Conservation (phyloP, 2,329 filamentous ascomycete genomes). For the Calonectria leucothoes region DNA sequence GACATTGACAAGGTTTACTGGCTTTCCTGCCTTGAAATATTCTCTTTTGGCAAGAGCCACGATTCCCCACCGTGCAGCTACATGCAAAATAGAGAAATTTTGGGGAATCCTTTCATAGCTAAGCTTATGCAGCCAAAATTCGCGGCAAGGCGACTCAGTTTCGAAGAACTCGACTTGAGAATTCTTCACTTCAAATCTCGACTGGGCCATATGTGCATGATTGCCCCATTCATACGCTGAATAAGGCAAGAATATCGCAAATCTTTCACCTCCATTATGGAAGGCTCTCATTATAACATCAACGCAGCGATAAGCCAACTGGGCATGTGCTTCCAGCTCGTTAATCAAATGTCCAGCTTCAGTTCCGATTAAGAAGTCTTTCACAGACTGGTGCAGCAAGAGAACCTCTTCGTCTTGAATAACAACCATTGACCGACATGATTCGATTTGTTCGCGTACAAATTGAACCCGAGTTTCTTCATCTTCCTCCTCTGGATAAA, state of each 20-base stretch:
- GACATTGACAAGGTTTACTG: background rate
- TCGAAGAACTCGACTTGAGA: background rate
- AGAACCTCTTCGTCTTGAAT: conserved; percentile 28
- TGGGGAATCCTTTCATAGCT: background rate
- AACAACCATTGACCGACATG: conserved; percentile 29
- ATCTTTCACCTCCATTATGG: background rate
- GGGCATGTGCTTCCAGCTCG: background rate
- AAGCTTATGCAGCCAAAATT: background rate
- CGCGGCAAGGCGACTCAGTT: background rate
- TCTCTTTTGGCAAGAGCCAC: background rate
- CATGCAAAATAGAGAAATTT: background rate
- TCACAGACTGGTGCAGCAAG: conserved; percentile 29
- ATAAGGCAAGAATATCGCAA: background rate
- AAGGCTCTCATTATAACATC: background rate
- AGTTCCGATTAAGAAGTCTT: conserved; percentile 22
- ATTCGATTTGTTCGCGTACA: conserved; percentile 20
- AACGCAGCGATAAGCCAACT: background rate
- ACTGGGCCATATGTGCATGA: background rate
- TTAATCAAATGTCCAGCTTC: background rate
- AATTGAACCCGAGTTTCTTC: conserved; percentile 21
- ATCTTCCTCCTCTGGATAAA: conserved; percentile 25
- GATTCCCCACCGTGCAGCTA: background rate
- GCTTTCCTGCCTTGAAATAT: background rate
- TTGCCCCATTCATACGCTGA: background rate
- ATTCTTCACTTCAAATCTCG: background rate